Conservation (phyloP, 768 basidiomycete species). For the Lactifluus volemus region DNA sequence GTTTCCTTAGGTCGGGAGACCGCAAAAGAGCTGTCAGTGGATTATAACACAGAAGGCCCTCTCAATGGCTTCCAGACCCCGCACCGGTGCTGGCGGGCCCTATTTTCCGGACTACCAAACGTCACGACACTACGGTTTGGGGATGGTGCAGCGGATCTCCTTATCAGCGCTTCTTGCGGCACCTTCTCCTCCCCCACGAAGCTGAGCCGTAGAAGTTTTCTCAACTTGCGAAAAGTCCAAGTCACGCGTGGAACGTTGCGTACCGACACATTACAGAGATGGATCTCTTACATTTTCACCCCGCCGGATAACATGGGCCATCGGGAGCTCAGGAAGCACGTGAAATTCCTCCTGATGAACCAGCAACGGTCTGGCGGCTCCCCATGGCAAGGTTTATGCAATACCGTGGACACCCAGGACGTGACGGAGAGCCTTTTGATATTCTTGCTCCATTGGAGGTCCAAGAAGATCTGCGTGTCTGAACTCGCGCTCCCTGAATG, state of each 20-base stretch:
- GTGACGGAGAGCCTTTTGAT: slow-evolving; percentile 5
- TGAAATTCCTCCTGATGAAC: not conserved
- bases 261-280: not conserved
- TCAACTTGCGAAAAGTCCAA: not conserved
- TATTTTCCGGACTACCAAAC: not conserved
- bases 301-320: not conserved
- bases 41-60: not conserved
- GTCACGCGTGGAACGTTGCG: not conserved
- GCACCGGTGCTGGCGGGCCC: not conserved
- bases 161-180: slow-evolving; percentile 3
- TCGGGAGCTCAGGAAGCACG: not conserved
- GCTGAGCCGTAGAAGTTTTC: not conserved
- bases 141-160: not conserved
- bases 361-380: not conserved
- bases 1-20: slow-evolving; percentile 1
- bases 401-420: not conserved
- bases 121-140: not conserved
- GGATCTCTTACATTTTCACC: not conserved
- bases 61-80: not conserved
- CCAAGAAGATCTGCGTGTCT: not conserved
- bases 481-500: not conserved
- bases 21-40: not conserved
- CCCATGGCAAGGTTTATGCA: no score
- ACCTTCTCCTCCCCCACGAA: not conserved
- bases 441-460: slow-evolving; percentile 4